Conservation (phyloP, 768 basidiomycete genomes). For the Trametes punicea region DNA sequence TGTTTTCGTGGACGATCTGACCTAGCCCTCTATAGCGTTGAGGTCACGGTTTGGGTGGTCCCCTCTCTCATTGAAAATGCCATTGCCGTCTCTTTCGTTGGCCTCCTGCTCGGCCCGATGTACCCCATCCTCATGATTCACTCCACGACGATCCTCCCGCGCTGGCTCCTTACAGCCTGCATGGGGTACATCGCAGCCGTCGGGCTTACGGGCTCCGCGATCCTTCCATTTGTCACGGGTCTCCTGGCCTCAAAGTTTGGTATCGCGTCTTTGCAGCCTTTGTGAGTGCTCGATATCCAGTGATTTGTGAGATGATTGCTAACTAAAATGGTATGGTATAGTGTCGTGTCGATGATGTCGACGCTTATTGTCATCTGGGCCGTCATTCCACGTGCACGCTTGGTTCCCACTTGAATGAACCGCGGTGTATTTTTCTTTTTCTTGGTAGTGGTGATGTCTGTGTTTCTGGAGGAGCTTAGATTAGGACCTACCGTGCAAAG, state of each 20-base stretch:
- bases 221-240: slow-evolving; percentile 73
- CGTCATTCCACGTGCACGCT: slow-evolving; percentile 38
- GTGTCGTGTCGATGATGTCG: slow-evolving; percentile 59
- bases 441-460: background rate
- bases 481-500: no score
- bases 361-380: slow-evolving; percentile 56
- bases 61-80: slow-evolving; percentile 50
- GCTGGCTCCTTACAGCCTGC: slow-evolving; percentile 57
- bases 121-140: slow-evolving; percentile 67
- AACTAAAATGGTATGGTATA: slow-evolving; percentile 21
- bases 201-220: slow-evolving; percentile 68
- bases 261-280: slow-evolving; percentile 57
- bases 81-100: slow-evolving; percentile 38
- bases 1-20: background rate
- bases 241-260: slow-evolving; percentile 60
- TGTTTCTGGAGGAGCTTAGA: background rate
- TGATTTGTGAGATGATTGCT: background rate
- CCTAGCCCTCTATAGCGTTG: background rate
- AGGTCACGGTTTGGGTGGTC: slow-evolving; percentile 47
- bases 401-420: slow-evolving; percentile 7
- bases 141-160: slow-evolving; percentile 62
- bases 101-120: slow-evolving; percentile 46
- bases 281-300: slow-evolving; percentile 45
- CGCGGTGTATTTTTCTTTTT: background rate
- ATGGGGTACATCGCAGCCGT: slow-evolving; percentile 39